Evolutionary conservation across 495 filamentous ascomycete species (phyloP).

Genomic region (Aspergillus sparsus): DNA sequence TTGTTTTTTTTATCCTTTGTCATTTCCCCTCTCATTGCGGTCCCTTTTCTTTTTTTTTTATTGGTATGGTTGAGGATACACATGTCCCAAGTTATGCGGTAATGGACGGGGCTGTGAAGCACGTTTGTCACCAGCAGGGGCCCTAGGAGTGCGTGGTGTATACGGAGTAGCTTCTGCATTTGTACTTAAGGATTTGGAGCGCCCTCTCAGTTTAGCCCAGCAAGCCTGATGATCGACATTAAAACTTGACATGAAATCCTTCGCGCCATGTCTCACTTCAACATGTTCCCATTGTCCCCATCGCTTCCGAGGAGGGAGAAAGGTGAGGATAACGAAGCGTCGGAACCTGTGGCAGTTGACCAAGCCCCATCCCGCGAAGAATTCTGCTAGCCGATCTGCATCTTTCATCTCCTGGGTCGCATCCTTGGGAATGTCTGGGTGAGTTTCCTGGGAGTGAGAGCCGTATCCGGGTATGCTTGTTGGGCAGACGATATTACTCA

Average conservation of each 20-base stretch:
- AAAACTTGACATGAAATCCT: constrained; percentile 22
- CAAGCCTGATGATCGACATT: constrained; percentile 22
- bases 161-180: constrained; percentile 1
- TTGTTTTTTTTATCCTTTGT: too few species aligned
- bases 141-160: constrained; percentile 14
- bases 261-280: constrained; percentile 19
- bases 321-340: constrained; percentile 31
- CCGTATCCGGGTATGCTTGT: constrained; percentile 25
- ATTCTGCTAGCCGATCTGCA: constrained; percentile 42
- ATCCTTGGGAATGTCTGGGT: constrained; percentile 24
- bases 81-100: neutral
- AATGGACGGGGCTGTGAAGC: neutral
- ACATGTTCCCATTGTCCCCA: constrained; percentile 43
- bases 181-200: neutral
- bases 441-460: constrained; percentile 22
- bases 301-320: constrained; percentile 19
- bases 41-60: neutral
- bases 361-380: constrained; percentile 48
- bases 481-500: constrained; percentile 31
- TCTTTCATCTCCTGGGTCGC: constrained; percentile 32
- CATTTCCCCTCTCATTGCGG: too few species aligned
- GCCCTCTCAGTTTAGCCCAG: constrained; percentile 13
- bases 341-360: constrained; percentile 39
- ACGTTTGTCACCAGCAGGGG: neutral
- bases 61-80: constrained; percentile 19